Conservation (phyloP, 768 basidiomycete species). For the Filobasidium floriforme region DNA sequence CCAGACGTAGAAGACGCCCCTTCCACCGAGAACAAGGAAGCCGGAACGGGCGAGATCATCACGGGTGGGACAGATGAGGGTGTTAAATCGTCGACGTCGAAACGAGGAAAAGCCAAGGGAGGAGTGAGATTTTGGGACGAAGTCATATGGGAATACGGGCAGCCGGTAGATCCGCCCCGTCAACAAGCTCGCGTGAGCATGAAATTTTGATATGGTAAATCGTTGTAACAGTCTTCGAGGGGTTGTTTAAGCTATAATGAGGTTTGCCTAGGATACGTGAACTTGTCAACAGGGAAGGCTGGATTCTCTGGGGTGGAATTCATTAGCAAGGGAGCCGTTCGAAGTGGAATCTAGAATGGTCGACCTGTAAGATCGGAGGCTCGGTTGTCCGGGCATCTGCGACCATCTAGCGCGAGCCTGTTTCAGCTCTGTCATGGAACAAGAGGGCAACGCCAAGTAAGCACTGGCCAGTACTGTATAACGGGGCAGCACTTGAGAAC, state of each 20-base stretch:
- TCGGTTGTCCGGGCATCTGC: no score
- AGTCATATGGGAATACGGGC: slow-evolving; percentile 21
- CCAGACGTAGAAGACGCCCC: neutral
- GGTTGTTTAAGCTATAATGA: neutral
- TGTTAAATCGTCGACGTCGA: neutral
- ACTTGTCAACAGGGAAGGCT: no score
- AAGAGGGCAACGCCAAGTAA: no score
- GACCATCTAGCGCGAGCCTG: no score
- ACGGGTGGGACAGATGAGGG: neutral
- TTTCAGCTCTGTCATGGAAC: no score
- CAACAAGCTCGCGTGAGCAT: neutral
- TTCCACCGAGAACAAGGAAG: neutral
- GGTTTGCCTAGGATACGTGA: neutral
- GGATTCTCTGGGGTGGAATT: no score
- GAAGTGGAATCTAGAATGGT: no score
- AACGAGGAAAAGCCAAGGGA: slow-evolving; percentile 12
- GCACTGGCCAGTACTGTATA: no score
- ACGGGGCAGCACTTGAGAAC: no score
- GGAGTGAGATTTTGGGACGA: slow-evolving; percentile 16
- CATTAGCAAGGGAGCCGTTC: no score
- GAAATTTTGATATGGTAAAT: neutral
- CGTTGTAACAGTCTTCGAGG: neutral
- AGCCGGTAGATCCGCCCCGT: slow-evolving; percentile 15
- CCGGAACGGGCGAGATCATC: neutral
- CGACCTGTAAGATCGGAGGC: no score